A percentile compares a stretch with the other conserved stretches of the same genome.
phyloP scores from a whole-genome alignment of 1,139 yeast genomes.

The Blastobotrys elegans region DNA sequence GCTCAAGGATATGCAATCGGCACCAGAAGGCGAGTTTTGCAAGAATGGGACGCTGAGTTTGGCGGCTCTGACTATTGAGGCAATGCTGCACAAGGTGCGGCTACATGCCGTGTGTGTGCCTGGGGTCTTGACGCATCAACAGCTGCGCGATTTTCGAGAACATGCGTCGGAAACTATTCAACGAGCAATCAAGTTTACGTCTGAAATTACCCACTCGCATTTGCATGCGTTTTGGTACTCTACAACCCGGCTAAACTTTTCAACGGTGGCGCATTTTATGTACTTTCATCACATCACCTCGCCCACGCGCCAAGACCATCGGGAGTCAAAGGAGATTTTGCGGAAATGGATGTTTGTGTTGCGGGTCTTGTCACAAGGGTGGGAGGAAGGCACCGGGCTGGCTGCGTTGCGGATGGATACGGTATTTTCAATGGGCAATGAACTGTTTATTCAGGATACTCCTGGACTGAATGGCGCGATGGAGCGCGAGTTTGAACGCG shows the following conservation, averaged over 20 bases:
- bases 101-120: conserved; percentile 26
- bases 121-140: conserved; percentile 16
- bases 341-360: conserved; percentile 34
- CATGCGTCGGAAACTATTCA: conserved; percentile 32
- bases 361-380: conserved; percentile 28
- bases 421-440: conserved; percentile 31
- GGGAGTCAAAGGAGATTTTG: conserved; percentile 28
- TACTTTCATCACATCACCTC: conserved; percentile 34
- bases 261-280: conserved; percentile 34
- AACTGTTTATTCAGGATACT: conserved; percentile 18
- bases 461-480: conserved; percentile 16
- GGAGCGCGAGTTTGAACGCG: conserved; percentile 10
- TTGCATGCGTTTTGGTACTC: conserved; percentile 38
- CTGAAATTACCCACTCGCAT: conserved; percentile 36
- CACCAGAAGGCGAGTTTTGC: conserved; percentile 30
- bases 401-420: conserved; percentile 35
- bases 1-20: conserved; percentile 26
- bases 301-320: conserved; percentile 29
- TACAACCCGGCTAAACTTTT: conserved; percentile 31
- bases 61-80: conserved; percentile 33
- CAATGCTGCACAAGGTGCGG: conserved; percentile 29
- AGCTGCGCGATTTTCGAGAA: conserved; percentile 23
- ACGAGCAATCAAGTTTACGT: conserved; percentile 30
- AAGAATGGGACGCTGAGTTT: conserved; percentile 34
- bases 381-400: conserved; percentile 38